Percentiles rank a stretch among this genome's conserved stretches.
These are phyloP conservation scores for Tieghemostelium lacteum DNA, from an alignment of 78 protist genomes.

Conservation along the genomic window DNA sequence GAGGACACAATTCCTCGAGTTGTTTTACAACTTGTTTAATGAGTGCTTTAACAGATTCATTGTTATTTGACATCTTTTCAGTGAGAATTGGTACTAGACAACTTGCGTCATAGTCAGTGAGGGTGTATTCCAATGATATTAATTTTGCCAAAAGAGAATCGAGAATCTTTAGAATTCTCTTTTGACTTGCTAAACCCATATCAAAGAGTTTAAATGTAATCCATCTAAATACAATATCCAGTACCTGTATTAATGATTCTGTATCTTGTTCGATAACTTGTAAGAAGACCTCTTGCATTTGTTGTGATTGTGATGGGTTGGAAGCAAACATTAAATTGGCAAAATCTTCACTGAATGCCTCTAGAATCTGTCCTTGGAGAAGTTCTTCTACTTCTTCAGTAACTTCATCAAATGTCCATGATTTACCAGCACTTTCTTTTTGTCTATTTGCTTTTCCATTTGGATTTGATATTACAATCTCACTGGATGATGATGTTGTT, in stretches of 20 bases:
- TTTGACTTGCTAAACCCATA: conserved; percentile 13
- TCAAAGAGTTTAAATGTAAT: conserved; percentile 57
- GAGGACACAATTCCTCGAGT: conserved; percentile 34
- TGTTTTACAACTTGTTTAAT: background rate
- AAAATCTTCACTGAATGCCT: conserved; percentile 58
- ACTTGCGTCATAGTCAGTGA: conserved; percentile 53
- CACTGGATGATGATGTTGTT: background rate
- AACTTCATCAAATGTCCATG: conserved; percentile 19
- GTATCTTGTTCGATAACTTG: conserved; percentile 13
- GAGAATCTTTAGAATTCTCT: conserved; percentile 13
- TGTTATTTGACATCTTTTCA: conserved; percentile 24
- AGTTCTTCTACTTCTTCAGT: conserved; percentile 20
- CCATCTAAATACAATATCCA: conserved; percentile 54
- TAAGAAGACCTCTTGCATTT: conserved; percentile 2
- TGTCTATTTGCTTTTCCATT: conserved; percentile 43
- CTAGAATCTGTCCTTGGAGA: conserved; percentile 47
- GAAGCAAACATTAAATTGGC: conserved; percentile 71
- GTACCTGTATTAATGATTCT: background rate
- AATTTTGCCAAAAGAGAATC: background rate
- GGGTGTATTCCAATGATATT: conserved; percentile 19
- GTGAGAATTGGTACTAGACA: conserved; percentile 42
- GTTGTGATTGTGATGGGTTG: conserved; percentile 41
- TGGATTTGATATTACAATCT: conserved; percentile 11
- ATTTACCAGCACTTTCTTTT: background rate
- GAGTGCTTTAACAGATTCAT: conserved; percentile 24